Evolutionary conservation across 208 protist genomes (phyloP).

Genomic region (Leishmania mexicana): DNA sequence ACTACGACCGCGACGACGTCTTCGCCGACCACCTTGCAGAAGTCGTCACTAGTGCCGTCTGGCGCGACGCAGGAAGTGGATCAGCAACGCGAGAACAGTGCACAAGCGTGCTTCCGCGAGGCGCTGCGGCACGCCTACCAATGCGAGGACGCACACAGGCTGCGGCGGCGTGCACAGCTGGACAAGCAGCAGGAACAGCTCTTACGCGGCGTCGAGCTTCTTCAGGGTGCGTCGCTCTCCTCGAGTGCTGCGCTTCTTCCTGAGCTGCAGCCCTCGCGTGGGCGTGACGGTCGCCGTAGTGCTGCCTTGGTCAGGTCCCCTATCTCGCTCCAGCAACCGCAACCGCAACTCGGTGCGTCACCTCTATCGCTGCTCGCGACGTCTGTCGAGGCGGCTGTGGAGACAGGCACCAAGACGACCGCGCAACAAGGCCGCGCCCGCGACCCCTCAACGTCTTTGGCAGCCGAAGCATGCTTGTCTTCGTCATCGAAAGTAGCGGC

Average conservation of each 20-base stretch:
- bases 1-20: background rate
- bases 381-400: background rate
- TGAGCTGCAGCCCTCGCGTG: background rate
- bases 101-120: constrained; percentile 14
- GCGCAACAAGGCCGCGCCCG: background rate
- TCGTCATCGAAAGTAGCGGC: background rate
- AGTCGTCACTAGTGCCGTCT: background rate
- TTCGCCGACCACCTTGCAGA: background rate
- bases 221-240: constrained; percentile 2
- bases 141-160: constrained; percentile 25
- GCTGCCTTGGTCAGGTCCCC: background rate
- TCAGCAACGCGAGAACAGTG: background rate
- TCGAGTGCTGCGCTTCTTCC: background rate
- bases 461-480: constrained; percentile 3
- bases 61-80: background rate
- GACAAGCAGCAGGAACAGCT: constrained; percentile 17
- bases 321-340: background rate
- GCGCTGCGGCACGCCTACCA: constrained; percentile 26
- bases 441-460: background rate
- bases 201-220: background rate
- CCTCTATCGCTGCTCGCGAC: background rate
- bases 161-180: constrained; percentile 7
- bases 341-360: background rate
- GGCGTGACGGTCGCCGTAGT: background rate
- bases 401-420: background rate